phyloP scores from a whole-genome alignment of 495 filamentous ascomycete genomes.

The Bathelium albidoporum region DNA sequence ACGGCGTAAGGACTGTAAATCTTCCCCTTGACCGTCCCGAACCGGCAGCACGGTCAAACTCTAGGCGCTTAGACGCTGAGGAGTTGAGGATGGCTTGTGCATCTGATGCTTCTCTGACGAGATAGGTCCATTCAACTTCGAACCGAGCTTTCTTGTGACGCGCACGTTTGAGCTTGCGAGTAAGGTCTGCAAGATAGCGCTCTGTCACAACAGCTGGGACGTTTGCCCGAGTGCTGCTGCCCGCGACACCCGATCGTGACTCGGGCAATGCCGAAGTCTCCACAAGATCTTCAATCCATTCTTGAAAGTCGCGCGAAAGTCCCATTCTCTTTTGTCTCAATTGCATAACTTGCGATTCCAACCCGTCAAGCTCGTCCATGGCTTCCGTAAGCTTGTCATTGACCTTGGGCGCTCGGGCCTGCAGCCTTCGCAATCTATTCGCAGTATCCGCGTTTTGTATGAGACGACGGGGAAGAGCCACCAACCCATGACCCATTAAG shows the following conservation, averaged over 20 bases:
- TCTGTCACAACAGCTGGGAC: constrained; percentile 81
- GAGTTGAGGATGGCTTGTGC: constrained; percentile 80
- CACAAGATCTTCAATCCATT: constrained; percentile 88
- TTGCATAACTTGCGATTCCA: constrained; percentile 69
- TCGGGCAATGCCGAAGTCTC: constrained; percentile 64
- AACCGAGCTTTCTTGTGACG: constrained; percentile 75
- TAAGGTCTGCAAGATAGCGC: constrained; percentile 82
- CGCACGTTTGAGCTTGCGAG: constrained; percentile 65
- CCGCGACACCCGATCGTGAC: constrained; percentile 29
- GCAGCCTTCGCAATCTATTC: constrained; percentile 59
- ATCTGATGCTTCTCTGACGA: constrained; percentile 61
- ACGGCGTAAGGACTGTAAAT: constrained; percentile 62
- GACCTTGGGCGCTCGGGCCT: constrained; percentile 65
- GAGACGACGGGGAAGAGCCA: constrained; percentile 74
- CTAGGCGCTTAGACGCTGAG: constrained; percentile 64
- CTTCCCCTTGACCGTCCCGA: constrained; percentile 21
- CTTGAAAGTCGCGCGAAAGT: constrained; percentile 68
- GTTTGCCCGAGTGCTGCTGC: constrained; percentile 34
- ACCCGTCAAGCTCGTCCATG: constrained; percentile 63
- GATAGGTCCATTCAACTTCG: constrained; percentile 70
- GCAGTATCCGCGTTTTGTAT: constrained; percentile 66
- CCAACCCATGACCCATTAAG: constrained; percentile 92
- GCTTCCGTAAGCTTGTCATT: constrained; percentile 87
- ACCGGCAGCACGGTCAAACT: constrained; percentile 52
- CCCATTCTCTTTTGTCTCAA: constrained; percentile 73